Evolutionary conservation across 176 grass and related monocot species (phyloP).

Genomic region (Triticum monococcum): DNA sequence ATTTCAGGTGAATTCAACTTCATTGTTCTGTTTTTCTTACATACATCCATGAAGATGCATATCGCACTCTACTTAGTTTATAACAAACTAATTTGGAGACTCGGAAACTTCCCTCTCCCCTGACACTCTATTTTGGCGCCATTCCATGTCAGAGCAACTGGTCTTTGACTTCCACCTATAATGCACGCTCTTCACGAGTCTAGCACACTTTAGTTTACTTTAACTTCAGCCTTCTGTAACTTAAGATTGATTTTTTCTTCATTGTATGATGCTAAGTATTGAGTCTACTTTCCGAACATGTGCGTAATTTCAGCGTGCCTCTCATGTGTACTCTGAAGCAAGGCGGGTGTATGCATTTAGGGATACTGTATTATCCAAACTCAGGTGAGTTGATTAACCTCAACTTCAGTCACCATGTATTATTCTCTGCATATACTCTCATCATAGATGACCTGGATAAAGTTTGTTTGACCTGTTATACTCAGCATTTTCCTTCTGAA

Average conservation of each 20-base stretch:
- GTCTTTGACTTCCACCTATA: neutral
- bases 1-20: constrained; percentile 64
- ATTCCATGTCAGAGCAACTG: neutral
- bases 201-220: neutral
- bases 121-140: neutral
- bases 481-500: neutral
- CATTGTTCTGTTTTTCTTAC: neutral
- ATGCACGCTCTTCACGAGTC: neutral
- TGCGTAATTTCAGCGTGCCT: constrained; percentile 60
- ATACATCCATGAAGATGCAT: neutral
- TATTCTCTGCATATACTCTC: neutral
- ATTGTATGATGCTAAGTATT: too few species aligned
- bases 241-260: neutral
- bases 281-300: neutral
- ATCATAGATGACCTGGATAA: neutral
- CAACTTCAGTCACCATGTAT: neutral
- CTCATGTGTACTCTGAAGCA: constrained; percentile 94
- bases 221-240: neutral
- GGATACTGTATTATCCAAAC: constrained; percentile 73
- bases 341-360: constrained; percentile 82
- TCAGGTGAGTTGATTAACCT: constrained; percentile 36
- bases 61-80: neutral
- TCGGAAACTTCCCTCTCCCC: neutral
- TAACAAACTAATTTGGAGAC: neutral
- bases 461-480: neutral